A percentile compares a stretch with the other conserved stretches of the same genome.
phyloP scores from a whole-genome alignment of 2,329 filamentous ascomycete genomes.

The Meredithiella fracta region DNA sequence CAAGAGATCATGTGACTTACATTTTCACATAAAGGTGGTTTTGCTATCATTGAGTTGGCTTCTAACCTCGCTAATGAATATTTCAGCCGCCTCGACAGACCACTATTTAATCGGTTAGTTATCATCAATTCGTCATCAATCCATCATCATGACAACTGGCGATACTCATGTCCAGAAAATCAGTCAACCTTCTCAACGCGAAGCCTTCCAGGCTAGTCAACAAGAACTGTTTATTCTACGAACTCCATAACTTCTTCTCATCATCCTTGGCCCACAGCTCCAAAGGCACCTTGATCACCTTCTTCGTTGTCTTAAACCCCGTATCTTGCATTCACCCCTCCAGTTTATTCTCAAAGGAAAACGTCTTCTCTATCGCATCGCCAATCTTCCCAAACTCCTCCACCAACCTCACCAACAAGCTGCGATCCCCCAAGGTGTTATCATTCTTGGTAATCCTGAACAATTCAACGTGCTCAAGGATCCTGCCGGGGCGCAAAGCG shows the following conservation, averaged over 20 bases:
- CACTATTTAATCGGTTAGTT: slow-evolving; percentile 10
- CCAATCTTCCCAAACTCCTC: slow-evolving; percentile 14
- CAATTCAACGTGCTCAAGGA: slow-evolving; percentile 16
- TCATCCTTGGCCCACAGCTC: slow-evolving; percentile 21
- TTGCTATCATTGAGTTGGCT: slow-evolving; percentile 20
- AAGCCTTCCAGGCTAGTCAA: slow-evolving; percentile 18
- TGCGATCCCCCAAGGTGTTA: slow-evolving; percentile 15
- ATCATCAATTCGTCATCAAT: background rate
- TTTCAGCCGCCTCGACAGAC: slow-evolving; percentile 19
- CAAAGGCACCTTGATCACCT: slow-evolving; percentile 12
- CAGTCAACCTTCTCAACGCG: slow-evolving; percentile 16
- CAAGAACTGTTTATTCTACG: slow-evolving; percentile 17
- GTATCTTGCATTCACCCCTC: background rate
- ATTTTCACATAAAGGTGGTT: slow-evolving; percentile 19
- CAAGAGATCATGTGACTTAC: slow-evolving; percentile 9
- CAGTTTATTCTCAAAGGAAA: slow-evolving; percentile 16
- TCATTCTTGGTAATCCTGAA: slow-evolving; percentile 15
- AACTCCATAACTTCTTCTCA: slow-evolving; percentile 18
- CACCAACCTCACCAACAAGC: slow-evolving; percentile 16
- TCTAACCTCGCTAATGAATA: slow-evolving; percentile 21
- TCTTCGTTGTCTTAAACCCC: background rate
- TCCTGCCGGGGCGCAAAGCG: slow-evolving; percentile 18
- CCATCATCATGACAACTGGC: too few species aligned
- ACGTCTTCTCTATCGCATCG: slow-evolving; percentile 17
- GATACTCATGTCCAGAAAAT: slow-evolving; percentile 10